Conservation (phyloP, 208 protist species). For the Leishmania guyanensis region DNA sequence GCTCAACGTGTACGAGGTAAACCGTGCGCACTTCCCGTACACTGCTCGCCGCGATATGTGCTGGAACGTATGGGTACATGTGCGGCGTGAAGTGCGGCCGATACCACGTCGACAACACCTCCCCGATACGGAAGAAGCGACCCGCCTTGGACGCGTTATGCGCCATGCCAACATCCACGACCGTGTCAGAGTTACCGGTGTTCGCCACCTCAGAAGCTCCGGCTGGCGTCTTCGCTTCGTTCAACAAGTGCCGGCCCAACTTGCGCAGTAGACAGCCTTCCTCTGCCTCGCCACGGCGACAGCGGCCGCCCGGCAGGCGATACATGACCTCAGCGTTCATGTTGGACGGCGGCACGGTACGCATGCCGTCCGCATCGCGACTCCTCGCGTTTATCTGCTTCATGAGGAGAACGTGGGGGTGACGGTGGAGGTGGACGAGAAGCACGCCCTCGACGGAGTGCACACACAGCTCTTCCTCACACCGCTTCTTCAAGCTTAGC, state of each 20-base stretch:
- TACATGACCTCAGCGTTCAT: slow-evolving; percentile 50
- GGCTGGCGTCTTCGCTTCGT: slow-evolving; percentile 49
- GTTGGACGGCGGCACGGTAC: slow-evolving; percentile 40
- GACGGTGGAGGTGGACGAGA: slow-evolving; percentile 91
- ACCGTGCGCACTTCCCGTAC: slow-evolving; percentile 86
- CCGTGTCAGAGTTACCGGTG: slow-evolving; percentile 31
- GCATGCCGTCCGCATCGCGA: slow-evolving; percentile 26
- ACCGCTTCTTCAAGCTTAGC: slow-evolving; percentile 77
- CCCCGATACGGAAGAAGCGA: slow-evolving; percentile 70
- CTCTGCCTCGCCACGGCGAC: slow-evolving; percentile 68
- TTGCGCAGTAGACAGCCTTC: slow-evolving; percentile 79
- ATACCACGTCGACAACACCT: slow-evolving; percentile 80
- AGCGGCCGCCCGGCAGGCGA: slow-evolving; percentile 78
- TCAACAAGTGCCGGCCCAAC: slow-evolving; percentile 68
- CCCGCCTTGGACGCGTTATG: slow-evolving; percentile 40
- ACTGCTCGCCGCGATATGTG: slow-evolving; percentile 75
- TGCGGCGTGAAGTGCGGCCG: slow-evolving; percentile 84
- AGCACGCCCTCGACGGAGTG: slow-evolving; percentile 92
- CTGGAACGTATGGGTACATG: slow-evolving; percentile 94
- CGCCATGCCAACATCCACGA: slow-evolving; percentile 49
- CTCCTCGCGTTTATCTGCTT: slow-evolving; percentile 36
- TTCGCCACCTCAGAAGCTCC: slow-evolving; percentile 1
- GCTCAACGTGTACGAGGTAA: slow-evolving; percentile 83
- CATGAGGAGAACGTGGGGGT: slow-evolving; percentile 92
- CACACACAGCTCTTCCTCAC: slow-evolving; percentile 78